A percentile compares a stretch with the other conserved stretches of the same genome.
Conservation (phyloP, 2,329 filamentous ascomycete species). For the Hypocrella siamensis region DNA sequence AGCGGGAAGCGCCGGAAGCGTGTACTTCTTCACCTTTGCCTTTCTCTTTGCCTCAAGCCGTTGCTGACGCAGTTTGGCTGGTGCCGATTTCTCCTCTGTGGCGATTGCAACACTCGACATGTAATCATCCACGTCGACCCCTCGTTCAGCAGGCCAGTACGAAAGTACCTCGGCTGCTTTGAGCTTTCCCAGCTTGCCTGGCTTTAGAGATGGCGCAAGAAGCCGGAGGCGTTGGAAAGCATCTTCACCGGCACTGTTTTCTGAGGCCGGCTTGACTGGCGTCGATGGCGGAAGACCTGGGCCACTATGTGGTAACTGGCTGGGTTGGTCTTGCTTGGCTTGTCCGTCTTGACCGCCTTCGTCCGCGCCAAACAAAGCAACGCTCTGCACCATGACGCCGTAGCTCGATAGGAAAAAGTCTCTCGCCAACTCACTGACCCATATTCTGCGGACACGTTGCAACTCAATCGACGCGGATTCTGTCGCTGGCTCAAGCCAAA, state of each 20-base stretch:
- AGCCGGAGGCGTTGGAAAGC: conserved; percentile 19
- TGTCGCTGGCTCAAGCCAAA: conserved; percentile 16
- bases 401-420: conserved; percentile 19
- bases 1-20: conserved; percentile 10
- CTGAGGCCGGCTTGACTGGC: conserved; percentile 2
- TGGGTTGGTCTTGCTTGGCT: conserved; percentile 4
- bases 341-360: conserved; percentile 3
- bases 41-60: conserved; percentile 17
- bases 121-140: conserved; percentile 18
- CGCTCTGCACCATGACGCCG: conserved; percentile 18
- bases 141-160: conserved; percentile 23
- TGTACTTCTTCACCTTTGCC: conserved; percentile 18
- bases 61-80: conserved; percentile 16
- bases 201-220: conserved; percentile 14
- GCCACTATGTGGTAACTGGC: conserved; percentile 1
- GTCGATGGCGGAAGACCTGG: conserved; percentile 3
- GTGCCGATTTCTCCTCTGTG: conserved; percentile 18
- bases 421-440: conserved; percentile 16
- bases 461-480: conserved; percentile 10
- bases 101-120: conserved; percentile 21
- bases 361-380: conserved; percentile 12
- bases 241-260: conserved; percentile 9
- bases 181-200: conserved; percentile 10
- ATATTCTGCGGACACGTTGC: conserved; percentile 10
- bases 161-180: conserved; percentile 16